These are phyloP conservation scores for Pseudonitzschia multiseries DNA, from an alignment of 108 stramenopile genomes.

Conservation along the genomic window DNA sequence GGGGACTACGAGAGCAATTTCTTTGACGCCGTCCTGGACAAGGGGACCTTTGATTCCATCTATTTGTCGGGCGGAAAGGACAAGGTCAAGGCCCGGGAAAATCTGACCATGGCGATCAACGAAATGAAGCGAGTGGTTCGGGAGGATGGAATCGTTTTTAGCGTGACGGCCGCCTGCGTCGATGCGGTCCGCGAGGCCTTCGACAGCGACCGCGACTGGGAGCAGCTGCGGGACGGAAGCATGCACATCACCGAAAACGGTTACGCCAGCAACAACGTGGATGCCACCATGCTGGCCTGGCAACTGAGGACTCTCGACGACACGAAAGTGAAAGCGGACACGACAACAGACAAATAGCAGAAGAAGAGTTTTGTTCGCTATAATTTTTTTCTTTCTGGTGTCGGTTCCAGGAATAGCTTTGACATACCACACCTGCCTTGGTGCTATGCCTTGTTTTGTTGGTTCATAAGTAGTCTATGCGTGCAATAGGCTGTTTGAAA, in stretches of 20 bases:
- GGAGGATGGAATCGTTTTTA: conserved; percentile 54
- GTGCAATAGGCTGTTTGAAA: too few relatives aligned
- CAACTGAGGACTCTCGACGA: too few relatives aligned
- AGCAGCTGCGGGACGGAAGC: conserved; percentile 39
- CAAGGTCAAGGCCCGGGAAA: conserved; percentile 36
- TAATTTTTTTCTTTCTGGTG: too few relatives aligned
- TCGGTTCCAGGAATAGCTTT: too few relatives aligned
- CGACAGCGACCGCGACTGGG: conserved; percentile 20
- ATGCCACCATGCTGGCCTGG: conserved; percentile 61
- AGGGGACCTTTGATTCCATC: conserved; percentile 76
- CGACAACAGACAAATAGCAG: too few relatives aligned
- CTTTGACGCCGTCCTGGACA: conserved; percentile 80
- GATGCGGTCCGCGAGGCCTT: conserved; percentile 40
- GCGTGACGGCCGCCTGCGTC: conserved; percentile 53
- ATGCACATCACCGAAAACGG: conserved; percentile 60
- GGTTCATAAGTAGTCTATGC: too few relatives aligned
- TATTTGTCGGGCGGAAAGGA: conserved; percentile 56
- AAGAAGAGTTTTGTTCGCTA: too few relatives aligned
- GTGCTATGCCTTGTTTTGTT: too few relatives aligned
- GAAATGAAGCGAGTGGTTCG: conserved; percentile 57
- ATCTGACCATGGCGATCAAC: conserved; percentile 46
- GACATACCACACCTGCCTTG: too few relatives aligned
- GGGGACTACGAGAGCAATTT: conserved; percentile 22
- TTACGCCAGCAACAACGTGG: conserved; percentile 67
- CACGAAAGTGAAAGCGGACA: too few relatives aligned